Base-by-base conservation (phyloP, 1,284 basidiomycete species). In the Leccinum colubrinum region DNA sequence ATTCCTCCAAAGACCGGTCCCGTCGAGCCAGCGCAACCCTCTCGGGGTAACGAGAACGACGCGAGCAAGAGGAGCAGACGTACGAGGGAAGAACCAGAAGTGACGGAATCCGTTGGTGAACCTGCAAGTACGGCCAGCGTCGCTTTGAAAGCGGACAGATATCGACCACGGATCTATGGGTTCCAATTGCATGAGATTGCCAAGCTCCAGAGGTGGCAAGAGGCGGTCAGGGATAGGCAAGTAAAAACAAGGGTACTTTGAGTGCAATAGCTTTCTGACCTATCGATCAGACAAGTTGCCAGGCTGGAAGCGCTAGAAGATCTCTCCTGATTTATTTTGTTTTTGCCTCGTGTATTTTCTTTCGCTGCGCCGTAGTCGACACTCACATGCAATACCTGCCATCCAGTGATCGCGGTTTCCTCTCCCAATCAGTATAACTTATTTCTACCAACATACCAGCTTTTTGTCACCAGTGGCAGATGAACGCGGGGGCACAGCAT, bases 171-270 rank as follows among this genome's bases (percentile, higher is more conserved):
- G 72, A 95, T 97, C 63, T 98, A 97, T 76, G 95, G 95, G 0
- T 98, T 98, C 83, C 92, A 94, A 76, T 82, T 97, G 39, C 86
- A 97, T 72, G 95, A 97, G 80, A 88, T 88, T 67, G 94, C 95
- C n/a, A 94, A 91, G 76, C 77, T 96, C 68, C 90, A 93, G 73
- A 81, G 95, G 72, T 98, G 96, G 95, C 93, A 97, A 75, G 92
- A 94, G 76, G 94, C 92, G 7, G 84, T 90, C 35, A 79, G 95
- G 62, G 94, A 97, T 76, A 84, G 85, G 93, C 90, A 67, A 70
- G 86, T 73, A 27, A 27, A n/a, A 35, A 58, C n/a, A 17, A 27
- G 3, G 9, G 8, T 7, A 14, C n/a, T 35, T 30, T 43, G 15
- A 1, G 15, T 27, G 33, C n/a, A 30, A 22, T 25, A 17, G 6